These are phyloP conservation scores for Cordia subcordata DNA, from an alignment of 257 asterid species.

Conservation along the genomic window DNA sequence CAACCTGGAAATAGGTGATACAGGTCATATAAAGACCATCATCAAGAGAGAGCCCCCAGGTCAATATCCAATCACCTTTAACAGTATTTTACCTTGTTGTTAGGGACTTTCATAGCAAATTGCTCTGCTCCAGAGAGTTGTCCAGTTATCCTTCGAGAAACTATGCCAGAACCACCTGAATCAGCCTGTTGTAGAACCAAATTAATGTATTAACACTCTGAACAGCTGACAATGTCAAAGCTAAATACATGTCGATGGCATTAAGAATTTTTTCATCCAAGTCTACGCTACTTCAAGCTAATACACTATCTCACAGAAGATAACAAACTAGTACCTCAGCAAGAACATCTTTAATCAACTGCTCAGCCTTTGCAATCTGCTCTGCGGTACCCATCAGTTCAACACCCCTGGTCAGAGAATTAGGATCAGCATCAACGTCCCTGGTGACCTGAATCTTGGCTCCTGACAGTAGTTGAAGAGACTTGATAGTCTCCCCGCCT, in stretches of 20 bases:
- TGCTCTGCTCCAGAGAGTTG: slow-evolving; percentile 63
- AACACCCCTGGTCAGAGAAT: slow-evolving; percentile 18
- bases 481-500: slow-evolving; percentile 77
- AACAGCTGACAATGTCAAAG: neutral
- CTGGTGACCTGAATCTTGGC: slow-evolving; percentile 77
- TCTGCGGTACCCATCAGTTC: slow-evolving; percentile 28
- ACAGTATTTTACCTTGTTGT: slow-evolving; percentile 60
- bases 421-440: slow-evolving; percentile 24
- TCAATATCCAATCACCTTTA: neutral
- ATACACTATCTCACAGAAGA: neutral
- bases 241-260: neutral
- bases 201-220: neutral
- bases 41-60: neutral
- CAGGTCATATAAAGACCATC: neutral
- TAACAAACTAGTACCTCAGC: slow-evolving; percentile 46
- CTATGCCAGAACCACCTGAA: slow-evolving; percentile 69
- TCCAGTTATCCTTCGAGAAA: slow-evolving; percentile 55
- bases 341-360: slow-evolving; percentile 27
- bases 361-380: slow-evolving; percentile 24
- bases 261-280: neutral
- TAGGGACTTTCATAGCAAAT: slow-evolving; percentile 62
- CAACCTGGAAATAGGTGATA: slow-evolving; percentile 49
- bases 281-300: neutral
- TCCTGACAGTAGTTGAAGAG: slow-evolving; percentile 68
- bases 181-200: slow-evolving; percentile 52